phyloP scores from a whole-genome alignment of 2,329 filamentous ascomycete genomes.

The Sclerotinia glacialis region DNA sequence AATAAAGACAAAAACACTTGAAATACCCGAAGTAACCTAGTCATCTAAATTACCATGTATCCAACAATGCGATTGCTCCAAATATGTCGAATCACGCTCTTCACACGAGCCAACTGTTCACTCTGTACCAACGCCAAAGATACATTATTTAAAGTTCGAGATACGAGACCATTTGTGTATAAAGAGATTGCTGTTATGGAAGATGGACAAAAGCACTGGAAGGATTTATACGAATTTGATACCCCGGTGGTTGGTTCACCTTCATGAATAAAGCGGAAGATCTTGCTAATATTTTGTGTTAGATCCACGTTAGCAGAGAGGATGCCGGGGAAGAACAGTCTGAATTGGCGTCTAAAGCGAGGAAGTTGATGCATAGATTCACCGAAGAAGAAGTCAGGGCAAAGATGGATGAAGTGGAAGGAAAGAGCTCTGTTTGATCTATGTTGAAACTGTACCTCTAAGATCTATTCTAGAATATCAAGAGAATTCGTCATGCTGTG shows the following conservation, averaged over 20 bases:
- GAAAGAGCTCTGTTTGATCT: constrained; percentile 2
- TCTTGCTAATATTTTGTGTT: constrained; percentile 7
- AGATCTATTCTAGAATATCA: not conserved
- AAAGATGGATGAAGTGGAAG: constrained; percentile 59
- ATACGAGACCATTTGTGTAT: constrained; percentile 64
- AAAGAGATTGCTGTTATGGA: constrained; percentile 68
- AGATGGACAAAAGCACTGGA: constrained; percentile 62
- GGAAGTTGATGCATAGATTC: constrained; percentile 78
- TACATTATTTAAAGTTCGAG: constrained; percentile 66
- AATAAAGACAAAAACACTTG: too few species aligned
- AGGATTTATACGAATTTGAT: constrained; percentile 74
- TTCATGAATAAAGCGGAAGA: not conserved
- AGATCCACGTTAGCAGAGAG: constrained; percentile 60
- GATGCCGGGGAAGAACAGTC: constrained; percentile 50
- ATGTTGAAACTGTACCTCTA: not conserved
- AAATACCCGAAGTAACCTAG: not conserved
- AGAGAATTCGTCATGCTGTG: not conserved
- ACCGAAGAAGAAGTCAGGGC: constrained; percentile 62
- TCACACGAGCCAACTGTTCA: constrained; percentile 69
- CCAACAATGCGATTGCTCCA: constrained; percentile 48
- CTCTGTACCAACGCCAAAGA: constrained; percentile 67
- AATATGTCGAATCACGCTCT: constrained; percentile 68
- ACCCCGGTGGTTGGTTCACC: constrained; percentile 63
- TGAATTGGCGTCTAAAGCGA: constrained; percentile 42
- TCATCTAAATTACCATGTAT: constrained; percentile 45